Evolutionary conservation across 176 grass and related monocot species (phyloP).

Genomic region (Oryza coarctata): DNA sequence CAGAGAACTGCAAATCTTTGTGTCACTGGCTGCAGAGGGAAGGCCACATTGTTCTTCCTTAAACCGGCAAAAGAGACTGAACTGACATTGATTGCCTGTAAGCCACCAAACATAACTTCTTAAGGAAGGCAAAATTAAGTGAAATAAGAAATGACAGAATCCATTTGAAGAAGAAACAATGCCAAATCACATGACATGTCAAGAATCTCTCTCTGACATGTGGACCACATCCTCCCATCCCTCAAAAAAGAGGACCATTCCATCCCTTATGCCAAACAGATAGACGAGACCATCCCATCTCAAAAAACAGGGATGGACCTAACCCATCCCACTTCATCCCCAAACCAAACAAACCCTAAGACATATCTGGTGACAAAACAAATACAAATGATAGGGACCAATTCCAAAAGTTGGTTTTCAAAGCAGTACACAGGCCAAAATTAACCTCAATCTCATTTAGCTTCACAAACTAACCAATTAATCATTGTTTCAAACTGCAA

Average conservation of each 20-base stretch:
- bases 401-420: background rate
- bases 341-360: too few species aligned
- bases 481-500: too few species aligned
- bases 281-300: too few species aligned
- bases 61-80: slow-evolving; percentile 41
- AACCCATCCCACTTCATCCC: too few species aligned
- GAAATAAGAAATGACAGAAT: background rate
- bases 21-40: slow-evolving; percentile 34
- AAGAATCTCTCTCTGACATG: too few species aligned
- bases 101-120: slow-evolving; percentile 3
- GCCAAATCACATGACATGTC: background rate
- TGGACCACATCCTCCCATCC: too few species aligned
- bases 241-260: too few species aligned
- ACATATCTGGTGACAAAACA: background rate
- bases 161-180: background rate
- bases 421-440: background rate
- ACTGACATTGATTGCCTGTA: slow-evolving; percentile 48
- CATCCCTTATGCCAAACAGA: too few species aligned
- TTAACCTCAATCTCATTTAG: too few species aligned
- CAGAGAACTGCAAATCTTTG: slow-evolving; percentile 41
- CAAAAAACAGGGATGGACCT: too few species aligned
- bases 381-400: background rate
- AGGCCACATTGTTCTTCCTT: slow-evolving; percentile 49
- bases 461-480: too few species aligned
- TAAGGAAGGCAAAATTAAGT: background rate